Evolutionary conservation across 1,284 basidiomycete genomes (phyloP).

Genomic region (Cystobasidiaceae sp.): DNA sequence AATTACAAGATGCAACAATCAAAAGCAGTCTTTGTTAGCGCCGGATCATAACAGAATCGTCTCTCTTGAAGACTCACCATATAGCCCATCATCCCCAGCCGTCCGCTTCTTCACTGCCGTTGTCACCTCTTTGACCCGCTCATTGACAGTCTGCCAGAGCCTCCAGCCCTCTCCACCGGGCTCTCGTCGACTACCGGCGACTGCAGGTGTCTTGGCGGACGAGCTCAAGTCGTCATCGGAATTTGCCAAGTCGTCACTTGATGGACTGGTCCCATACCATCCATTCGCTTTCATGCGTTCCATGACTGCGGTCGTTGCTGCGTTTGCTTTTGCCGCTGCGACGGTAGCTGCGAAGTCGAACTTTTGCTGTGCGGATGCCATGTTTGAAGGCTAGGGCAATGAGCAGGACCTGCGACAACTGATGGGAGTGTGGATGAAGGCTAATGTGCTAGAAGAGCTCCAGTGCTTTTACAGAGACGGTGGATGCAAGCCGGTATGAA

Average conservation of each 20-base stretch:
- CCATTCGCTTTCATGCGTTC: constrained; percentile 19
- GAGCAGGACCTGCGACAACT: too few relatives aligned
- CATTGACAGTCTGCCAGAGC: constrained; percentile 20
- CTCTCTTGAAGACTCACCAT: neutral
- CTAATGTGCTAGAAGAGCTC: too few relatives aligned
- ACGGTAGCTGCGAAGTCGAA: neutral
- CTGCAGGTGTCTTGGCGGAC: neutral
- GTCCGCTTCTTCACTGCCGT: constrained; percentile 9
- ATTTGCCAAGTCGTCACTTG: neutral
- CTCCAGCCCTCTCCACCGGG: constrained; percentile 25
- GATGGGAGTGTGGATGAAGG: too few relatives aligned
- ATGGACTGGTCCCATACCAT: constrained; percentile 10
- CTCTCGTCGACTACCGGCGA: neutral
- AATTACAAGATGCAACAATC: neutral
- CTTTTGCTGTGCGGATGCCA: neutral
- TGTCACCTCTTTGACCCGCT: constrained; percentile 15
- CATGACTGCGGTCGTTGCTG: constrained; percentile 7
- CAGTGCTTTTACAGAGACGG: too few relatives aligned
- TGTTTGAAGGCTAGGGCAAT: too few relatives aligned
- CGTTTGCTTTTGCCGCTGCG: neutral
- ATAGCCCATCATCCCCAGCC: constrained; percentile 12
- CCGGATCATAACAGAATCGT: neutral
- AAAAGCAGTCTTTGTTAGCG: neutral
- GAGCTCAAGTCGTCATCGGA: neutral
- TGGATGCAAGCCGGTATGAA: too few relatives aligned